phyloP scores from a whole-genome alignment of 345 rosid genomes.

The Nasturtium officinale region DNA sequence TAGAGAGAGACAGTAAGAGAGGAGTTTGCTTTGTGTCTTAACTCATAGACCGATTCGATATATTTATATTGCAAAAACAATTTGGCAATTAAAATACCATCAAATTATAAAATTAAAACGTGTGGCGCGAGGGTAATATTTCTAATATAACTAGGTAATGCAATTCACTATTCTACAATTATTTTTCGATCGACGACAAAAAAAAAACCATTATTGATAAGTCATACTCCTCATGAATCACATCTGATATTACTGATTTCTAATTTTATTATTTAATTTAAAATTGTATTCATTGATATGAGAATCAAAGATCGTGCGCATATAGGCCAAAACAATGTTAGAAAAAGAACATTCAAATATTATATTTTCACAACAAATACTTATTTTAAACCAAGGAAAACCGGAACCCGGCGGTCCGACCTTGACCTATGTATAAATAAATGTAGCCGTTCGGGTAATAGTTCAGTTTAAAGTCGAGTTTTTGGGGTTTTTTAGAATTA shows the following conservation, averaged over 20 bases:
- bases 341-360: no score
- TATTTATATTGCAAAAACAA: constrained; percentile 6
- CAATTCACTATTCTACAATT: background rate
- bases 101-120: background rate
- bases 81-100: background rate
- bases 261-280: background rate
- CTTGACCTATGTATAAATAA: no score
- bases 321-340: background rate
- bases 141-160: background rate
- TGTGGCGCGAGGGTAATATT: constrained; percentile 5
- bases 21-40: background rate
- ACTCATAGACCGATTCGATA: background rate
- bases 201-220: no score
- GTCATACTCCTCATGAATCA: background rate
- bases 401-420: no score
- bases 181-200: no score
- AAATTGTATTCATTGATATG: background rate
- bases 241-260: background rate
- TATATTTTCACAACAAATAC: no score
- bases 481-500: no score
- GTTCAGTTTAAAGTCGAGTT: no score
- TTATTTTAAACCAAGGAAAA: no score
- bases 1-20: background rate
- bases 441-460: no score
- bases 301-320: background rate